A percentile compares a stretch with the other conserved stretches of the same genome.
These are phyloP conservation scores for Rhododendron simsii DNA, from an alignment of 148 eudicot species.

Conservation along the genomic window DNA sequence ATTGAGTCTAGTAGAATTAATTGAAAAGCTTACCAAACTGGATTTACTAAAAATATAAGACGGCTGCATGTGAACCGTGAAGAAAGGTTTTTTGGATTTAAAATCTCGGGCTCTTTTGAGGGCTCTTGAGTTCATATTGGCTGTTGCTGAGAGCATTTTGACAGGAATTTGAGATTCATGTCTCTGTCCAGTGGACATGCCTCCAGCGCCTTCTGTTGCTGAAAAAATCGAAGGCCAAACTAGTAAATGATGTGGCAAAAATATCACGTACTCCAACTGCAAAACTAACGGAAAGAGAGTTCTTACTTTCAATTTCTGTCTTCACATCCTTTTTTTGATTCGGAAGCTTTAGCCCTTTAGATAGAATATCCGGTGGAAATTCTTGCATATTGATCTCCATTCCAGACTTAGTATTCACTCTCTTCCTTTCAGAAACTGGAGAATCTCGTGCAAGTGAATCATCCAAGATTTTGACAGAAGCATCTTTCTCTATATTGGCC, in stretches of 20 bases:
- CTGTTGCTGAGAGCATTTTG: no score
- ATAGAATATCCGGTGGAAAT: background rate
- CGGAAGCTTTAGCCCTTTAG: background rate
- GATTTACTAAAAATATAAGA: no score
- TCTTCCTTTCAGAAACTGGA: background rate
- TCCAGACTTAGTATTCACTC: background rate
- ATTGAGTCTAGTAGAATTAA: no score
- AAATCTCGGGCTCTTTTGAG: no score
- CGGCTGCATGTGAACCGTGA: no score
- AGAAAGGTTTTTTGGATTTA: no score
- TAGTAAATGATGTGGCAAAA: background rate
- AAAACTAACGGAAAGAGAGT: background rate
- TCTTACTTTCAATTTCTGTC: background rate
- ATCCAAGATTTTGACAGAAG: background rate
- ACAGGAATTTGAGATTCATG: background rate
- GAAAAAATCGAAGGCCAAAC: background rate
- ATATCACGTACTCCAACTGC: no score
- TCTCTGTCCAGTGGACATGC: background rate
- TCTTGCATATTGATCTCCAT: background rate
- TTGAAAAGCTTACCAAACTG: no score
- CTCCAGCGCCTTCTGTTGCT: background rate
- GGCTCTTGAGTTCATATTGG: no score
- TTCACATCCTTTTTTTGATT: background rate
- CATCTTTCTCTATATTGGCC: background rate
- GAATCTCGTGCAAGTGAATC: background rate